Conservation (phyloP, 2,329 filamentous ascomycete genomes). For the Thelonectria olida region DNA sequence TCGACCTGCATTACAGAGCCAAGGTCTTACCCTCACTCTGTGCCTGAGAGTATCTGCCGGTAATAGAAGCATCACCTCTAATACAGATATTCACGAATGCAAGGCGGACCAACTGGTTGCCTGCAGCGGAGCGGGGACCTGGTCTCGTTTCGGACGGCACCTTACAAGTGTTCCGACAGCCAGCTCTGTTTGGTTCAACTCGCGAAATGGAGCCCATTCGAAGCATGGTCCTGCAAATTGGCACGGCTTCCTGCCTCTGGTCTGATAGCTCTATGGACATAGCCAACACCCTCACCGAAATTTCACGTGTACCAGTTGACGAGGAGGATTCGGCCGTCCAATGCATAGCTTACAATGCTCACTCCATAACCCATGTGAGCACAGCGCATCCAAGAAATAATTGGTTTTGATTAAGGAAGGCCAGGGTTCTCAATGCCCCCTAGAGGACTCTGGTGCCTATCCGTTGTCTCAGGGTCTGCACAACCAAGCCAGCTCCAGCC, state of each 20-base stretch:
- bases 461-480: slow-evolving; percentile 56
- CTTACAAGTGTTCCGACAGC: slow-evolving; percentile 22
- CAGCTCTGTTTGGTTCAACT: slow-evolving; percentile 42
- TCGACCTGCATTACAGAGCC: slow-evolving; percentile 21
- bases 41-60: slow-evolving; percentile 9
- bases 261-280: slow-evolving; percentile 29
- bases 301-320: slow-evolving; percentile 25
- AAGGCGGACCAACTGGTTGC: slow-evolving; percentile 21
- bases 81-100: slow-evolving; percentile 23
- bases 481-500: slow-evolving; percentile 46
- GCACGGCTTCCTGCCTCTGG: slow-evolving; percentile 44
- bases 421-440: slow-evolving; percentile 44
- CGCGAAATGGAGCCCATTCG: slow-evolving; percentile 35
- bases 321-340: slow-evolving; percentile 18
- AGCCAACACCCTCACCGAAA: slow-evolving; percentile 15
- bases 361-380: slow-evolving; percentile 21
- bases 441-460: slow-evolving; percentile 49
- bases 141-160: slow-evolving; percentile 32
- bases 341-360: slow-evolving; percentile 28
- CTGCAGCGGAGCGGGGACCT: slow-evolving; percentile 30
- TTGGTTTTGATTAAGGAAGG: slow-evolving; percentile 33
- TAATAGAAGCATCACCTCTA: slow-evolving; percentile 23
- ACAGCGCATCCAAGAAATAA: slow-evolving; percentile 24
- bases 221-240: slow-evolving; percentile 37
- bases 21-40: slow-evolving; percentile 12